phyloP scores from a whole-genome alignment of 345 rosid genomes.

The Carallia pectinifolia region DNA sequence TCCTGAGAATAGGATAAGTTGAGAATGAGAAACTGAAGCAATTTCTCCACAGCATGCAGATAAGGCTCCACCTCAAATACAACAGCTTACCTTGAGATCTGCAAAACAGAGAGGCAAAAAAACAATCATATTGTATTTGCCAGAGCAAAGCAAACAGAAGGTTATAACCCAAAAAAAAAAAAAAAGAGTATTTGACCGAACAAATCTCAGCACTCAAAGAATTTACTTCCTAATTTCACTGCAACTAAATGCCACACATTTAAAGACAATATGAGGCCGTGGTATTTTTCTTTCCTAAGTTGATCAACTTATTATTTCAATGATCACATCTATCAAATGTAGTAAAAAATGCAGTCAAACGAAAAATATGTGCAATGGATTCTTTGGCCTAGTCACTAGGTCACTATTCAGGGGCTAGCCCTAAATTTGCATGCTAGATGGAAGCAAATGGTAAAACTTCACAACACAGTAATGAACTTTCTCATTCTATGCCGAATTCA shows the following conservation, averaged over 20 bases:
- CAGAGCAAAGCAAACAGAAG: constrained; percentile 3
- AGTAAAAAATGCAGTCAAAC: no score
- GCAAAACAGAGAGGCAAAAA: constrained; percentile 41
- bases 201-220: not conserved
- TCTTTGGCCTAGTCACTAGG: no score
- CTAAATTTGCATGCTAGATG: no score
- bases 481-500: no score
- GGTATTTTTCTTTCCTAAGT: no score
- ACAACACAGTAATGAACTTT: no score
- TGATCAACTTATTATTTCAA: no score
- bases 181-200: not conserved
- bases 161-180: constrained; percentile 9
- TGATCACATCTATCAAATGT: no score
- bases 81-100: constrained; percentile 85
- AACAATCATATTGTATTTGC: constrained; percentile 9
- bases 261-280: not conserved
- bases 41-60: constrained; percentile 14
- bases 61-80: constrained; percentile 23
- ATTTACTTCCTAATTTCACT: constrained; percentile 1
- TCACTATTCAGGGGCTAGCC: no score
- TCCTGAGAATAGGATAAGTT: not conserved
- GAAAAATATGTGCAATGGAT: no score
- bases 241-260: not conserved
- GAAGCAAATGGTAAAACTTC: no score
- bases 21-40: not conserved